Conservation (phyloP, 2,329 filamentous ascomycete genomes). For the Chaetomium olivaceum region DNA sequence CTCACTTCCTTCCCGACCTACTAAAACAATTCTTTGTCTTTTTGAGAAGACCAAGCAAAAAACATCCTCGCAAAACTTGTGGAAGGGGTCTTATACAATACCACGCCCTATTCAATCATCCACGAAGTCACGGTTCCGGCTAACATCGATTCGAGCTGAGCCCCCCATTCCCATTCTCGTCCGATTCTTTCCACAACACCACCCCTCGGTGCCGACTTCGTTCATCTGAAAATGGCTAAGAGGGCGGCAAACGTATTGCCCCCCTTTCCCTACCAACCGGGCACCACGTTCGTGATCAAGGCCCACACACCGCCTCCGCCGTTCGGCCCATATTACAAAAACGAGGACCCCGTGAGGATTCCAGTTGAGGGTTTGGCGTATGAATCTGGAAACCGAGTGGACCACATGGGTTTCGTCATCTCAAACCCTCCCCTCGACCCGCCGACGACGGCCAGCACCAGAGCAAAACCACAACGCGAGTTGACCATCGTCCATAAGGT, state of each 20-base stretch:
- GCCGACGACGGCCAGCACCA: neutral
- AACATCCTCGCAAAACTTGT: no score
- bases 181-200: no score
- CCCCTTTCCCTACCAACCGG: neutral
- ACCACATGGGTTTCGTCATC: neutral
- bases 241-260: neutral
- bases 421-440: conserved; percentile 3
- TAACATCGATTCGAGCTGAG: no score
- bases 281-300: neutral
- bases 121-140: no score
- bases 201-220: no score
- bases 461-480: neutral
- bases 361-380: neutral
- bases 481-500: neutral
- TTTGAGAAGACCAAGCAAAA: no score
- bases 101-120: no score
- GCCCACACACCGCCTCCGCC: neutral
- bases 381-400: neutral
- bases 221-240: neutral
- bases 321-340: neutral
- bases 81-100: no score
- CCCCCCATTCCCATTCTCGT: no score
- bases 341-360: neutral
- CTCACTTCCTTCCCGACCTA: no score
- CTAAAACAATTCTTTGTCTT: no score